Evolutionary conservation across 2,329 filamentous ascomycete genomes (phyloP).

Genomic region (Aspergillus viridinutans): DNA sequence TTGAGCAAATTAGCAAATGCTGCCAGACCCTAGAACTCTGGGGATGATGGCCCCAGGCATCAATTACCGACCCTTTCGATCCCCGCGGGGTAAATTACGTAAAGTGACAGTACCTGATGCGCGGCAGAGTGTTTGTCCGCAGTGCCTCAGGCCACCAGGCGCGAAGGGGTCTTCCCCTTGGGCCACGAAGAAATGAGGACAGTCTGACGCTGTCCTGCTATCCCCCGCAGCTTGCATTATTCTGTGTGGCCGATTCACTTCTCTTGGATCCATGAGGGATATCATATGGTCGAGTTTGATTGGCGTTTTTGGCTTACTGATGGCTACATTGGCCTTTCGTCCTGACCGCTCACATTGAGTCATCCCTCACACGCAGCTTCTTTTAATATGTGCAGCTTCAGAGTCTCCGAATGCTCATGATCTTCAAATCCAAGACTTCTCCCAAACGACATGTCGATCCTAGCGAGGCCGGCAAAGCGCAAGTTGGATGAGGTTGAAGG

Average conservation of each 20-base stretch:
- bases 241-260: no score
- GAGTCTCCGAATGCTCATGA: conserved; percentile 4
- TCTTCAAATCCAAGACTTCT: conserved; percentile 5
- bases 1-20: background rate
- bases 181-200: background rate
- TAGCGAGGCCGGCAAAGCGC: conserved; percentile 30
- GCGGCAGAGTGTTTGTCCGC: conserved; percentile 17
- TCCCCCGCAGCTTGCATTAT: no score
- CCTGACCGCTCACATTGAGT: no score
- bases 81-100: background rate
- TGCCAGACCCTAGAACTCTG: background rate
- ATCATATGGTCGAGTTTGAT: no score
- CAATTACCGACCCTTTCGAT: background rate
- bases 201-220: background rate
- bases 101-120: background rate
- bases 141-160: conserved; percentile 3
- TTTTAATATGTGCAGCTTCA: background rate
- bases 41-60: background rate
- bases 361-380: background rate
- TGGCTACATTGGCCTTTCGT: no score
- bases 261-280: no score
- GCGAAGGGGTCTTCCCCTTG: background rate
- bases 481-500: conserved; percentile 25
- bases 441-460: conserved; percentile 25
- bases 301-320: no score